Base-by-base conservation (phyloP, 2,329 filamentous ascomycete genomes). In the Pseudogymnoascus sp. region DNA sequence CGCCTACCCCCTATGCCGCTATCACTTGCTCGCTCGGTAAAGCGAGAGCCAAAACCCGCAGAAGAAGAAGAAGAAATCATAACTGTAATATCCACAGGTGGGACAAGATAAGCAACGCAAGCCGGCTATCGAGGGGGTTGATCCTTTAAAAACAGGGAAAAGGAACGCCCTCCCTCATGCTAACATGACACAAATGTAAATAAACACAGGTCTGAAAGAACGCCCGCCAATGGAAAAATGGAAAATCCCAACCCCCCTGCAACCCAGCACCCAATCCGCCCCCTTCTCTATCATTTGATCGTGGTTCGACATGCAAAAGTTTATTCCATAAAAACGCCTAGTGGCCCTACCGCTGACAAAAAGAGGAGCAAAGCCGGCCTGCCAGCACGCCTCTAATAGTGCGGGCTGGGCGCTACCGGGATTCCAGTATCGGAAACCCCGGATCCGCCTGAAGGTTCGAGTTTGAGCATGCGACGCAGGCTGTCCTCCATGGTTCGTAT, bases 401-500 rank as follows among this genome's bases (percentile, higher is more conserved):
- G 47, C 28, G 47, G 47, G 47, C 28, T 54, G 9, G 47, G 18
- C 9, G 43, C 47, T 3, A 32, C 28, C 2, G 25, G 25, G 47
- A 61, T 54, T n/a, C 57, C 59, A 5, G 57, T 6, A 12, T 39
- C 41, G 20, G 59, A 25, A 47, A 59, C 58, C 12, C 62, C 64
- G 34, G 65, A 65, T 62, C 60, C 64, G 18, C 60, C 64, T 20
- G 61, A 39, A 16, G 70, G 64, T 47, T 70, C 66, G 47, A 72
- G 59, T 61, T 72, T 72, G 57, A 72, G 64, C 18, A 72, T 67
- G 39, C 65, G 70, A 25, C 71, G 68, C 37, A 72, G 68, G 63
- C 64, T 68, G n/a, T 72, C 67, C 61, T 72, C 70, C 67, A 71
- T 71, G 14, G 66, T 68, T 57, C 66, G 63, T 64, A 70, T 43